These are phyloP conservation scores for Telfairia occidentalis DNA, from an alignment of 331 rosid species.

Conservation along the genomic window DNA sequence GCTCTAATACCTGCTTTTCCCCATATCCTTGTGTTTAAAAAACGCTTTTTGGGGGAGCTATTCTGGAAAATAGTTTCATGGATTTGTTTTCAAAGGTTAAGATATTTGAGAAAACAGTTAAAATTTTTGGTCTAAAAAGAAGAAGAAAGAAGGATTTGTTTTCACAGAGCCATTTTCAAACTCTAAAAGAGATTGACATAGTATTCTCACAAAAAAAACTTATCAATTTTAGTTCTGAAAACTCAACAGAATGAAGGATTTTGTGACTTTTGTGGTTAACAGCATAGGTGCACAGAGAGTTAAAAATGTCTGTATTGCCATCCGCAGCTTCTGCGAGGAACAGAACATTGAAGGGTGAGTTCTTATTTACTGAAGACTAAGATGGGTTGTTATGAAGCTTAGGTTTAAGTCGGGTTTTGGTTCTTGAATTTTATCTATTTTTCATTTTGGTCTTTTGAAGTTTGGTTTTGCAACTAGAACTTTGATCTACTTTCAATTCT, in stretches of 20 bases:
- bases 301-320: conserved; percentile 66
- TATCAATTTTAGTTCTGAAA: neutral
- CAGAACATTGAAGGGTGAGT: conserved; percentile 74
- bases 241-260: neutral
- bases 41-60: neutral
- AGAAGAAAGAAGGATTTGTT: no score
- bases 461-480: neutral
- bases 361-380: conserved; percentile 2
- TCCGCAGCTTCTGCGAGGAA: conserved; percentile 75
- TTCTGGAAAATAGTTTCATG: neutral
- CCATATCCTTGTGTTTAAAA: neutral
- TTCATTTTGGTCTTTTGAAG: neutral
- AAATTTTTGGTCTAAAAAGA: neutral
- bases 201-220: neutral
- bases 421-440: neutral
- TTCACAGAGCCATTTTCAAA: neutral
- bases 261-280: conserved; percentile 10
- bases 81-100: neutral
- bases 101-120: neutral
- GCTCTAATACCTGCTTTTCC: neutral
- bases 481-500: neutral
- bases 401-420: neutral
- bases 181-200: neutral
- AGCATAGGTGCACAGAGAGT: conserved; percentile 88
- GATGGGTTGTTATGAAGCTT: neutral